phyloP scores from a whole-genome alignment of 2,329 filamentous ascomycete genomes.

The Clarireedia hainanense region DNA sequence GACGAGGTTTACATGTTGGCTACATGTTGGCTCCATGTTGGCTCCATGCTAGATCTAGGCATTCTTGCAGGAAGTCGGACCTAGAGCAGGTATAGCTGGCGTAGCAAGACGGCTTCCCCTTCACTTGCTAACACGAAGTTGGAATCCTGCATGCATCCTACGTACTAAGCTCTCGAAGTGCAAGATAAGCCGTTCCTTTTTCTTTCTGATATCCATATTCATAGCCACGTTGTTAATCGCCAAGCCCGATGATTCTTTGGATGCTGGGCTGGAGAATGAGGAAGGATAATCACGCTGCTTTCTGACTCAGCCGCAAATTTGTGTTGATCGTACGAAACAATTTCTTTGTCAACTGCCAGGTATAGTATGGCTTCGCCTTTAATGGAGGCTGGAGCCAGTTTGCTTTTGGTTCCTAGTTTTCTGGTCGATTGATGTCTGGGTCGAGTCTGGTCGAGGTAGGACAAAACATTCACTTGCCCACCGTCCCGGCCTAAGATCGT shows the following conservation, averaged over 20 bases:
- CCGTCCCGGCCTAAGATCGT: neutral
- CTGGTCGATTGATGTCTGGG: too few species aligned
- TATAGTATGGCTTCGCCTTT: neutral
- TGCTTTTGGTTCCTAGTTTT: too few species aligned
- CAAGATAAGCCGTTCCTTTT: neutral
- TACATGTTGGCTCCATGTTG: neutral
- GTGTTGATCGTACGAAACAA: neutral
- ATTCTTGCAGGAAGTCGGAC: neutral
- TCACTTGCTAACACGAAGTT: too few species aligned
- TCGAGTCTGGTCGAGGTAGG: neutral
- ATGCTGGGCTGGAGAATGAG: neutral
- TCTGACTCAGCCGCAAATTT: slow-evolving; percentile 2
- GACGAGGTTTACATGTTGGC: neutral
- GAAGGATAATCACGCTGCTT: neutral
- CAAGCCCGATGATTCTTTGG: too few species aligned
- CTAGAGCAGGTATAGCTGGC: too few species aligned
- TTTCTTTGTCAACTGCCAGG: neutral
- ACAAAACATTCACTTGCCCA: neutral
- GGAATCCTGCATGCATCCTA: too few species aligned
- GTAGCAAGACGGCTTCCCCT: too few species aligned
- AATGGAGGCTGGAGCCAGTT: neutral
- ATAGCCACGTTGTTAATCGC: too few species aligned
- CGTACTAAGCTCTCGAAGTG: too few species aligned
- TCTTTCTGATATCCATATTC: neutral
- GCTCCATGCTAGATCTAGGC: neutral